phyloP scores from a whole-genome alignment of 2,329 filamentous ascomycete species.

The Exophiala aquamarina region DNA sequence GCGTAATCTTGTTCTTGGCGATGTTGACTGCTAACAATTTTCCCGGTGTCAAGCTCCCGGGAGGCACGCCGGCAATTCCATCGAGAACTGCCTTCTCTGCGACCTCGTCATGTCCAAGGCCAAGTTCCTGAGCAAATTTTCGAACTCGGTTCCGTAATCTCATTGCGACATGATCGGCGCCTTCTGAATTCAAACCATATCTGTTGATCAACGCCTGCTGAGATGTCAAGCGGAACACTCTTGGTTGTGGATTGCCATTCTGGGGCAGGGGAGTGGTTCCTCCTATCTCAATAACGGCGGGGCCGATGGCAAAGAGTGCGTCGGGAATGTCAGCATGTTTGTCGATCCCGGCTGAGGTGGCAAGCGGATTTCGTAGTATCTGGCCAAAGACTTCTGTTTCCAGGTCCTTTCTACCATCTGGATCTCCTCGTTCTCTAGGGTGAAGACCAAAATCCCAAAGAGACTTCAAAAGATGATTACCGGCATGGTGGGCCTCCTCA shows the following conservation, averaged over 20 bases:
- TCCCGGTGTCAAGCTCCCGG: conserved; percentile 75
- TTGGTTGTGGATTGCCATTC: conserved; percentile 79
- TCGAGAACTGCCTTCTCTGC: conserved; percentile 73
- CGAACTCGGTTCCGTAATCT: conserved; percentile 75
- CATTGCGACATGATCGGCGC: conserved; percentile 82
- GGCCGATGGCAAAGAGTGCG: conserved; percentile 78
- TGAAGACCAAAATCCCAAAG: conserved; percentile 75
- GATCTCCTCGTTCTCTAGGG: conserved; percentile 74
- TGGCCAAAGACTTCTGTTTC: conserved; percentile 73
- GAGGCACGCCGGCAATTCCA: conserved; percentile 72
- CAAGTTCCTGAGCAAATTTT: conserved; percentile 70
- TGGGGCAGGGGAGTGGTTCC: conserved; percentile 87
- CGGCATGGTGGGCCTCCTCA: conserved; percentile 87
- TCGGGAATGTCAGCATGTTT: conserved; percentile 90
- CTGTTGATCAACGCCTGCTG: conserved; percentile 91
- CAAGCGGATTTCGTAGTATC: conserved; percentile 79
- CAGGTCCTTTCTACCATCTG: conserved; percentile 54
- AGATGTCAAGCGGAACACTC: conserved; percentile 81
- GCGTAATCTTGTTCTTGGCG: conserved; percentile 93
- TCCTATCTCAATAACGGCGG: conserved; percentile 86
- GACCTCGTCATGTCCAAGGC: conserved; percentile 62
- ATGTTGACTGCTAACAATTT: conserved; percentile 86
- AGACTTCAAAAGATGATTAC: conserved; percentile 68
- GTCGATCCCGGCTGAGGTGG: conserved; percentile 92
- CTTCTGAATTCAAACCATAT: conserved; percentile 90